Conservation (phyloP, 2,329 filamentous ascomycete genomes). For the Magnaporthiopsis rhizophila region DNA sequence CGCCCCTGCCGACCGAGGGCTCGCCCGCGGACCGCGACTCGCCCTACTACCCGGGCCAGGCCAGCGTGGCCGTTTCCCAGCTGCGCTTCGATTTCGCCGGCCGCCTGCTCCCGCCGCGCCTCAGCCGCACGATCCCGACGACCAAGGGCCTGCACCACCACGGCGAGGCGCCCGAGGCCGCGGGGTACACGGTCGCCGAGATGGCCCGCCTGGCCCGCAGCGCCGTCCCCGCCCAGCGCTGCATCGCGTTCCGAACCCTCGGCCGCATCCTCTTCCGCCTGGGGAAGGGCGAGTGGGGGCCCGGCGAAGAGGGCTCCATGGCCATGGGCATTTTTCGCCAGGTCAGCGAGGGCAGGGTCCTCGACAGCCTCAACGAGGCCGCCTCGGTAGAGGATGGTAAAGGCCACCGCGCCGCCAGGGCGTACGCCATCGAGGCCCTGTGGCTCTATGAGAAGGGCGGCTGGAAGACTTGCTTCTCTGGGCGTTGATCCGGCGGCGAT, state of each 20-base stretch:
- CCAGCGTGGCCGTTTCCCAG: constrained; percentile 62
- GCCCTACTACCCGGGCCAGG: constrained; percentile 73
- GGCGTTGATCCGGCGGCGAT: constrained; percentile 32
- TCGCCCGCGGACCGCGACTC: constrained; percentile 60
- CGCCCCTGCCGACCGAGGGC: constrained; percentile 57
- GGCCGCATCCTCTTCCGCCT: constrained; percentile 79
- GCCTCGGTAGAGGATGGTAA: constrained; percentile 54
- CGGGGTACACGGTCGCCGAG: constrained; percentile 88
- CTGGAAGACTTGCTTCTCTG: constrained; percentile 37
- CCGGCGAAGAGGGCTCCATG: constrained; percentile 54
- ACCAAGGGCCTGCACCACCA: constrained; percentile 87
- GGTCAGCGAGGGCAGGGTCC: constrained; percentile 65
- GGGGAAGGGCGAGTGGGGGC: constrained; percentile 63
- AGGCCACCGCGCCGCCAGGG: constrained; percentile 70
- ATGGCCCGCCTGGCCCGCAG: constrained; percentile 74
- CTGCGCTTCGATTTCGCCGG: constrained; percentile 88
- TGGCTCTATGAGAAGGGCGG: constrained; percentile 74
- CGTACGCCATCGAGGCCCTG: constrained; percentile 80
- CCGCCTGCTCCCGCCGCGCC: constrained; percentile 66
- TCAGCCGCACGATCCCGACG: constrained; percentile 65
- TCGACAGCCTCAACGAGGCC: constrained; percentile 71
- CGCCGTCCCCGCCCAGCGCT: constrained; percentile 76
- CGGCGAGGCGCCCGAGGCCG: constrained; percentile 82
- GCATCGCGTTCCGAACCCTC: constrained; percentile 84
- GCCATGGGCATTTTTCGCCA: constrained; percentile 77